phyloP scores from a whole-genome alignment of 208 protist genomes.

The Leishmania amazonensis region DNA sequence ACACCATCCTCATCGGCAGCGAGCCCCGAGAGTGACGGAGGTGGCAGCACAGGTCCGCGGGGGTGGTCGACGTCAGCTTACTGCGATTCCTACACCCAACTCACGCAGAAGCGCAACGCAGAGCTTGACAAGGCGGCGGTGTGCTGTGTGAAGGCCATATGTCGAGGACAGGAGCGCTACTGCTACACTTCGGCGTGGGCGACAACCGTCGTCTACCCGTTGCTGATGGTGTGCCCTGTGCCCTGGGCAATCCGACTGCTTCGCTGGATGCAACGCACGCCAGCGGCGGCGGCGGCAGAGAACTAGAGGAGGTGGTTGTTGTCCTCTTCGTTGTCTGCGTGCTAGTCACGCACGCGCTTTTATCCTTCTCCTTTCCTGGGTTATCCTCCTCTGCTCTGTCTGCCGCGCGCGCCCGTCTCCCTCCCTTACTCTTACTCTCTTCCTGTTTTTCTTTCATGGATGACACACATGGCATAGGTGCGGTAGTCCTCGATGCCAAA shows the following conservation, averaged over 20 bases:
- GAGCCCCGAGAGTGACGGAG: constrained; percentile 3
- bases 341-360: neutral
- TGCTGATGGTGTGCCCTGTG: constrained; percentile 22
- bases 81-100: constrained; percentile 5
- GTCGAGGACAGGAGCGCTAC: constrained; percentile 27
- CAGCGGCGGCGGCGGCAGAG: neutral
- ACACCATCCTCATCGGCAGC: neutral
- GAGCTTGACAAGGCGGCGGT: constrained; percentile 21
- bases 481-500: neutral
- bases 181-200: constrained; percentile 21
- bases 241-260: constrained; percentile 27
- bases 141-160: constrained; percentile 24
- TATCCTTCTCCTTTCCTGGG: neutral
- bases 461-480: neutral
- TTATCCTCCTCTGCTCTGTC: neutral
- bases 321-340: neutral
- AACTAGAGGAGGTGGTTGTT: neutral
- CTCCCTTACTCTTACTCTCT: neutral
- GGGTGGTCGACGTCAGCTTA: neutral
- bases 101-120: constrained; percentile 16
- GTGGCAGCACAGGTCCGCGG: neutral
- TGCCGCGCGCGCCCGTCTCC: neutral
- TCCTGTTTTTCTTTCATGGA: neutral
- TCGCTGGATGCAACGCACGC: constrained; percentile 16
- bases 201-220: constrained; percentile 13